Evolutionary conservation across 257 asterid genomes (phyloP).

Genomic region (Solanum pinnatisectum): DNA sequence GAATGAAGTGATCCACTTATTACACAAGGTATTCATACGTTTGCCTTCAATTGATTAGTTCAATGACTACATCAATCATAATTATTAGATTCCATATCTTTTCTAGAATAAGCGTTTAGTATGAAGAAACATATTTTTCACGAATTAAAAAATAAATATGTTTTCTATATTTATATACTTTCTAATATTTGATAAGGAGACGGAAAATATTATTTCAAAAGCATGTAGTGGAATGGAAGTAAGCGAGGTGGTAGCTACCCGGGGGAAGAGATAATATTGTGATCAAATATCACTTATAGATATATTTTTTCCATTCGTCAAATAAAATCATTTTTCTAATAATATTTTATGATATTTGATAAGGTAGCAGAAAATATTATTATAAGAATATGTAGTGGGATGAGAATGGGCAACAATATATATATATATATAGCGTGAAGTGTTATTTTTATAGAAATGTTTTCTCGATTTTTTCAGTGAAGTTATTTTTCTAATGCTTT

Average conservation of each 20-base stretch:
- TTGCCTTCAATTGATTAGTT: not conserved
- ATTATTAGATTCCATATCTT: not conserved
- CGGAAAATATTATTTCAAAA: not conserved
- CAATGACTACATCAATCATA: not conserved
- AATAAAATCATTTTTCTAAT: too few species aligned
- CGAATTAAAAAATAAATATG: rapidly evolving
- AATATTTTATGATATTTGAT: too few species aligned
- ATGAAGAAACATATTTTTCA: not conserved
- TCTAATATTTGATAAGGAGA: too few species aligned
- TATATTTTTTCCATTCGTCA: not conserved
- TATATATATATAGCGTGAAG: too few species aligned
- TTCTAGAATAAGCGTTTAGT: not conserved
- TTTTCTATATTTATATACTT: too few species aligned
- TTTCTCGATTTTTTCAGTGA: too few species aligned
- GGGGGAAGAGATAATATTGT: not conserved
- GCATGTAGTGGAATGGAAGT: not conserved
- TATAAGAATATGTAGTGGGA: too few species aligned
- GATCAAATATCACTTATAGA: not conserved
- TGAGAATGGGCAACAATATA: too few species aligned
- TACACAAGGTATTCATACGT: not conserved
- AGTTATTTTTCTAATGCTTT: too few species aligned
- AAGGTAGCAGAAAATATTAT: too few species aligned
- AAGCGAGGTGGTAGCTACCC: not conserved
- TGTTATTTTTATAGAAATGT: too few species aligned
- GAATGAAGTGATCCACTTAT: not conserved